Evolutionary conservation across 1,139 yeast species (phyloP).

Genomic region (Diutina catenulata): DNA sequence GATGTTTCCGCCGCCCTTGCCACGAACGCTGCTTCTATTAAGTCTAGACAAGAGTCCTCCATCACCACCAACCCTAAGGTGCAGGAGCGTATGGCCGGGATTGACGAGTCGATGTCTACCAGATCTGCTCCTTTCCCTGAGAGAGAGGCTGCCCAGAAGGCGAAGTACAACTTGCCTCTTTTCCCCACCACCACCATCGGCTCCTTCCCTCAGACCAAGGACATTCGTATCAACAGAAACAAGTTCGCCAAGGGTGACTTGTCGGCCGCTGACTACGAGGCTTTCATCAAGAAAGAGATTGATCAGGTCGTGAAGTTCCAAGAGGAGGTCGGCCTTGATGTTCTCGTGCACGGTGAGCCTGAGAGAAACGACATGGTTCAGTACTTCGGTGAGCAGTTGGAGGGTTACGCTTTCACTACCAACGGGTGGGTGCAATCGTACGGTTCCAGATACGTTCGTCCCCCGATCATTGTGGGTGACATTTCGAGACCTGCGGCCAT

Average conservation of each 20-base stretch:
- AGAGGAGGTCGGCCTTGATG: slow-evolving; percentile 97
- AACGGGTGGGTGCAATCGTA: slow-evolving; percentile 99
- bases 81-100: slow-evolving; percentile 73
- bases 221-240: slow-evolving; percentile 96
- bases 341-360: slow-evolving; percentile 99
- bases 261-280: slow-evolving; percentile 88
- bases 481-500: slow-evolving; percentile 96
- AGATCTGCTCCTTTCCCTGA: slow-evolving; percentile 80
- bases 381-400: slow-evolving; percentile 97
- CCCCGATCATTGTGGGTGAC: slow-evolving; percentile 98
- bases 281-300: slow-evolving; percentile 93
- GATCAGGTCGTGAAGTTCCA: slow-evolving; percentile 95
- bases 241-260: slow-evolving; percentile 95
- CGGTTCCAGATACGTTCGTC: slow-evolving; percentile 99
- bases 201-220: slow-evolving; percentile 99
- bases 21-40: slow-evolving; percentile 79
- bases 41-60: slow-evolving; percentile 77
- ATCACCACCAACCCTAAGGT: slow-evolving; percentile 89
- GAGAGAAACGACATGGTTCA: slow-evolving; percentile 99
- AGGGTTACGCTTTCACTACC: slow-evolving; percentile 95
- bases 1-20: slow-evolving; percentile 58
- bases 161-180: slow-evolving; percentile 82
- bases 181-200: slow-evolving; percentile 99
- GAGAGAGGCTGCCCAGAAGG: slow-evolving; percentile 82
- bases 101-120: slow-evolving; percentile 68